Conservation (phyloP, 176 grass and related monocot species). For the Oryza punctata region DNA sequence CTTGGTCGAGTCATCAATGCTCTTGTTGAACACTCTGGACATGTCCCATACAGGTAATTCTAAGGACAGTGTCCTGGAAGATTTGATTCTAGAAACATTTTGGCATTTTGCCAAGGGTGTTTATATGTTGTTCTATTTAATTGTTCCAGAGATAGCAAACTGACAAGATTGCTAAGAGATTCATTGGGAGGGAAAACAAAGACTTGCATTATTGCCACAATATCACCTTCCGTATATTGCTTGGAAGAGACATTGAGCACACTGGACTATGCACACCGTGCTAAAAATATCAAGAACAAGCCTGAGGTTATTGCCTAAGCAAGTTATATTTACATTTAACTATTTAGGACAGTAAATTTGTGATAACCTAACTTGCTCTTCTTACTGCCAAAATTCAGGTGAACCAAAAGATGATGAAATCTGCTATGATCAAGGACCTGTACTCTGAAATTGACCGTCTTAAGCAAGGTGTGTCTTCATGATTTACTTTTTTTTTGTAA, state of each 20-base stretch:
- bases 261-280: conserved; percentile 95
- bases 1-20: conserved; percentile 99
- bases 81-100: conserved; percentile 23
- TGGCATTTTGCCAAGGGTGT: neutral
- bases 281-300: conserved; percentile 99
- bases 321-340: conserved; percentile 14
- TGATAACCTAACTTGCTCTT: conserved; percentile 34
- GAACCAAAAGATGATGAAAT: conserved; percentile 99
- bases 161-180: conserved; percentile 96
- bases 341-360: conserved; percentile 18
- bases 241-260: conserved; percentile 99
- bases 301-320: conserved; percentile 69
- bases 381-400: conserved; percentile 46
- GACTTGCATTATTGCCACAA: conserved; percentile 98
- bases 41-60: conserved; percentile 89
- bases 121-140: conserved; percentile 30
- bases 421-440: conserved; percentile 95
- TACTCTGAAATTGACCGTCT: conserved; percentile 96
- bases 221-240: conserved; percentile 92
- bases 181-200: conserved; percentile 99
- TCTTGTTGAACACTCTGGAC: conserved; percentile 97
- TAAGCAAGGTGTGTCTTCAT: conserved; percentile 80
- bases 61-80: neutral
- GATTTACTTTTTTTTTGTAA: neutral
- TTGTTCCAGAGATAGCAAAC: conserved; percentile 95